Evolutionary conservation across 768 basidiomycete species (phyloP).

Genomic region (Russula sp.): DNA sequence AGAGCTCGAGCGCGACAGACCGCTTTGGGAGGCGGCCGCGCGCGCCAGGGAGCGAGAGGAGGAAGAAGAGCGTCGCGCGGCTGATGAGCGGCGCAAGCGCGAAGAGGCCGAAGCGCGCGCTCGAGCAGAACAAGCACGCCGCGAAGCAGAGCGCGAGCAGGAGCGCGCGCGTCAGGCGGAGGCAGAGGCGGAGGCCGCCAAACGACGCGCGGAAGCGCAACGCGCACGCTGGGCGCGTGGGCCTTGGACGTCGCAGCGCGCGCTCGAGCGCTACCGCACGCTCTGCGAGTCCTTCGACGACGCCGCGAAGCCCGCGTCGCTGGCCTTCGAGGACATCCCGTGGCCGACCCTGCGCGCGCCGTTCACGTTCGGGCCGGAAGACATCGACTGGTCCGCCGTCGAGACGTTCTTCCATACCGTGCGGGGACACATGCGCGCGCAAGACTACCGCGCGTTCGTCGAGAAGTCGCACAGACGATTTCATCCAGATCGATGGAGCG

Average conservation of each 20-base stretch:
- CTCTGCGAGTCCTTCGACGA: slow-evolving; percentile 60
- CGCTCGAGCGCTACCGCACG: slow-evolving; percentile 61
- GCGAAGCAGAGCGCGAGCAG: slow-evolving; percentile 27
- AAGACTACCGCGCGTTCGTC: slow-evolving; percentile 60
- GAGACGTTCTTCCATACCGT: slow-evolving; percentile 62
- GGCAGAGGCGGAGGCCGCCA: slow-evolving; percentile 27
- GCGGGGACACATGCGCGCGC: slow-evolving; percentile 44
- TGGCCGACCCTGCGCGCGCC: slow-evolving; percentile 69
- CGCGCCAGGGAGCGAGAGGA: slow-evolving; percentile 27
- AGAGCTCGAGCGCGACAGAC: slow-evolving; percentile 58
- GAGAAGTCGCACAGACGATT: slow-evolving; percentile 68
- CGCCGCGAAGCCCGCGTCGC: slow-evolving; percentile 41
- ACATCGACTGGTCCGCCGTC: slow-evolving; percentile 66
- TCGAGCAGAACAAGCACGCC: slow-evolving; percentile 31
- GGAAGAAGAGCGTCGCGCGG: slow-evolving; percentile 29
- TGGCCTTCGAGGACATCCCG: slow-evolving; percentile 60
- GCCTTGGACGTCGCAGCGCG: slow-evolving; percentile 57
- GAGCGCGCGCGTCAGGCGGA: slow-evolving; percentile 24
- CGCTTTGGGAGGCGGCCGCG: slow-evolving; percentile 54
- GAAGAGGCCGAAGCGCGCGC: slow-evolving; percentile 32
- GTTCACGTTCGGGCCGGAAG: slow-evolving; percentile 47
- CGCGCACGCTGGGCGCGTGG: slow-evolving; percentile 50
- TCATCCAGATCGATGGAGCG: slow-evolving; percentile 77
- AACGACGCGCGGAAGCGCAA: slow-evolving; percentile 42
- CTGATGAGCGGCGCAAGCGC: slow-evolving; percentile 25